Base-by-base conservation (phyloP, 2,329 filamentous ascomycete species). In the Cercospora canescens region DNA sequence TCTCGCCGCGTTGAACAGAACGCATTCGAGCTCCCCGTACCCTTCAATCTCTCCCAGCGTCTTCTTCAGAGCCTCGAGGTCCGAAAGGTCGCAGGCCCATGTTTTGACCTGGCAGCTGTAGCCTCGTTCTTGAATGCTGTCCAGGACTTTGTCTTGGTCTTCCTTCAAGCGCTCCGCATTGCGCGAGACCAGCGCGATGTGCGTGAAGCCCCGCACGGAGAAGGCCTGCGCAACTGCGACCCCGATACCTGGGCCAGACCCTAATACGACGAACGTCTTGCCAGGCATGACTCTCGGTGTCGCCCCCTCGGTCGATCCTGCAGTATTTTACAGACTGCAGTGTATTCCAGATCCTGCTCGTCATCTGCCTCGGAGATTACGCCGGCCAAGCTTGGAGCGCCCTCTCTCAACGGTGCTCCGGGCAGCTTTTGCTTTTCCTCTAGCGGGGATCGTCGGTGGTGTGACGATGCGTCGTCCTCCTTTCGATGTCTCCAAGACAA, bases 1-100 rank as follows among this genome's bases (percentile, higher is more conserved):
- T 0, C 82, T 74, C 3, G 84, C 85, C 0, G 84, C 83, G 68
- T 87, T 87, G 77, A 82, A 86, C 50, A 85, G 80, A 3, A 86
- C 76, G 24, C 81, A 81, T 55, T 85, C 81, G 1, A 85, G 74
- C 1, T 72, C 69, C 18, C 80, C 81, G 55, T 80, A 76, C 1
- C 77, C 75, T n/a, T 81, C 81, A 4, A 83, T 77, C 39, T 83
- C 74, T 6, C 77, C 71, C 4, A 86, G 75, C 0, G 78, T 78
- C 12, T 68, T 70, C 4, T 75, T 73, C 41, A 85, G 76, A 3
- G 76, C 74, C 0, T 72, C 66, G 0, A 78, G 71, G 59, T 85
- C 77, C 14, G 78, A 73, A 8, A 86, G 73, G 67, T 86, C 83
- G 50, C 82, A 77, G 4, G 72, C 71, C 69, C 82, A 80, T 0